Percentiles rank a stretch among this genome's conserved stretches.
Evolutionary conservation across 1,139 yeast genomes (phyloP).

Genomic region (Kodamaea sp.): DNA sequence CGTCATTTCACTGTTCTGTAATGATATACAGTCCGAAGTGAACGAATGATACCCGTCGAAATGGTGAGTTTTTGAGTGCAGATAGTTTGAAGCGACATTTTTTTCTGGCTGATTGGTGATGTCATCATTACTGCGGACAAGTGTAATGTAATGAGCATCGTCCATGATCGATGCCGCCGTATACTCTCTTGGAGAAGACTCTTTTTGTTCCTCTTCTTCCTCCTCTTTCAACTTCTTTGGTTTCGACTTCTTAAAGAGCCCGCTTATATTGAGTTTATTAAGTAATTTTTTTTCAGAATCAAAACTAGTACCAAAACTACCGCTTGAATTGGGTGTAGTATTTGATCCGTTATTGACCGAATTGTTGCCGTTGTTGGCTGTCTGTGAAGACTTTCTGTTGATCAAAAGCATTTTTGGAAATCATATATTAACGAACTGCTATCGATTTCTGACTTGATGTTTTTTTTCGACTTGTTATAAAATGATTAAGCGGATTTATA

Average conservation of each 20-base stretch:
- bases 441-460: too few relatives aligned
- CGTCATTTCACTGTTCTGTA: constrained; percentile 43
- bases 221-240: not conserved
- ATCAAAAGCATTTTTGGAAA: constrained; percentile 7
- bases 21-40: constrained; percentile 38
- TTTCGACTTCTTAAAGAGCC: constrained; percentile 11
- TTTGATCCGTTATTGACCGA: not conserved
- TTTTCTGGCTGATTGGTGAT: constrained; percentile 3
- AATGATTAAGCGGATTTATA: too few relatives aligned
- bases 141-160: constrained; percentile 15
- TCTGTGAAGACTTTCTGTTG: constrained; percentile 7
- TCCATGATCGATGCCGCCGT: constrained; percentile 11
- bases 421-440: too few relatives aligned
- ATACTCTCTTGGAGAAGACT: not conserved
- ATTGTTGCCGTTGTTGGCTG: not conserved
- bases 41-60: constrained; percentile 27
- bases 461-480: too few relatives aligned
- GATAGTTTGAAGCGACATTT: constrained; percentile 3
- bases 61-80: constrained; percentile 2
- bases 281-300: constrained; percentile 5
- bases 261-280: constrained; percentile 12
- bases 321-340: too few relatives aligned
- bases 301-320: not conserved
- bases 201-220: constrained; percentile 3
- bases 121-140: constrained; percentile 12